Conservation (phyloP, 163 green algal genomes). For the Volvox carteri region DNA sequence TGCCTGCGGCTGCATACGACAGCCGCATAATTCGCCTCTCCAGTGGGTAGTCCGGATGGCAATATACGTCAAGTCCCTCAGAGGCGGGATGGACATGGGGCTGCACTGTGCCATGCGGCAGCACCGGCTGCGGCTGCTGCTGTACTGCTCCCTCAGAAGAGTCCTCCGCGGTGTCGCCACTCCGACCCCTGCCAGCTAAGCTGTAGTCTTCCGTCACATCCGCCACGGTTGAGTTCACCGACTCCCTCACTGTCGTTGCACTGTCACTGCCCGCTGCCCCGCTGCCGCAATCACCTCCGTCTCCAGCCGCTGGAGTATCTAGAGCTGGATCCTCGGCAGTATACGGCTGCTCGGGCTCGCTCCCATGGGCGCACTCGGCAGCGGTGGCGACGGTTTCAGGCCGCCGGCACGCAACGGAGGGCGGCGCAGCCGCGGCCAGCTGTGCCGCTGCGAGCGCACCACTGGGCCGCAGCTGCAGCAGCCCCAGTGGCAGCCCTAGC, state of each 20-base stretch:
- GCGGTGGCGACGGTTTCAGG: too few species aligned
- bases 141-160: not conserved
- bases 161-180: too few species aligned
- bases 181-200: too few species aligned
- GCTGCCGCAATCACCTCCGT: too few species aligned
- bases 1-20: conserved; percentile 37
- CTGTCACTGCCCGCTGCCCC: too few species aligned
- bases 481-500: conserved; percentile 53
- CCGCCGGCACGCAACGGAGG: not conserved
- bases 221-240: too few species aligned
- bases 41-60: conserved; percentile 45
- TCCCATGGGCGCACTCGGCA: too few species aligned
- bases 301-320: too few species aligned
- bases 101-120: not conserved
- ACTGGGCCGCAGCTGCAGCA: conserved; percentile 61
- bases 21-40: conserved; percentile 53
- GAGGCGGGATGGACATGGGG: conserved; percentile 49
- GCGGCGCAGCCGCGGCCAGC: conserved; percentile 4
- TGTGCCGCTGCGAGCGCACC: conserved; percentile 1
- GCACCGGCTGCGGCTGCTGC: not conserved
- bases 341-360: too few species aligned
- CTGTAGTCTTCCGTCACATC: too few species aligned
- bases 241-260: too few species aligned
- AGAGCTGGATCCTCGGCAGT: too few species aligned
- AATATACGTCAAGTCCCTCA: conserved; percentile 61